Base-by-base conservation (phyloP, 164 flowering plant species). In the Dillenia turbinata region DNA sequence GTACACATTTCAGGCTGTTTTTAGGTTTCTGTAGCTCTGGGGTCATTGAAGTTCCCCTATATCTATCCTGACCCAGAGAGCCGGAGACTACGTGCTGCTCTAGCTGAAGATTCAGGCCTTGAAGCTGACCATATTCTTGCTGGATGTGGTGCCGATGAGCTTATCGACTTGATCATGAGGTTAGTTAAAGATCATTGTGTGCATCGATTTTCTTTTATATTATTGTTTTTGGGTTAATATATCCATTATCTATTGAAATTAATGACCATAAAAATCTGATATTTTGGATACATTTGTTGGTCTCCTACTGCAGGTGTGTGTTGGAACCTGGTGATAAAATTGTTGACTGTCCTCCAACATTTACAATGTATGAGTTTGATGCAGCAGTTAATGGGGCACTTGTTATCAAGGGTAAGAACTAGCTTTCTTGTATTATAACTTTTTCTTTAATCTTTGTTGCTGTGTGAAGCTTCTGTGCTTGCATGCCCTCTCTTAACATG, bases 321-420 rank as follows among this genome's bases (percentile, higher is more conserved):
- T 83, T 95, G 66, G 99, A 95, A 57, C 97, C 98, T 60, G 96
- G 97, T 65, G 98, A 95, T 77, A 95, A 88, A 67, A 92, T 95
- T 71, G 81, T 92, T 43, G 99, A 95, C 77, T 95, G 99, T 59
- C 99, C 99, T 61, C 99, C 99, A 33, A 95, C 99, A 50, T 95
- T 95, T 72, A 88, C 99, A n/a, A 95, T 95, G 99, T 95, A 95
- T 73, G 97, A 79, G 74, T 92, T 95, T 77, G 99, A 95, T 82
- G 99, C 99, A 65, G 92, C 88, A 33, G 97, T 95, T 50, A 95
- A 95, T 82, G 94, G 82, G 17, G 99, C 99, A 50, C 66, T 53
- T 56, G 97, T 95, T 26, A 67, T 90, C 24, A 92, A 92, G 73
- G 98, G 99, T 89, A 77, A 26, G 40, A 9, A 15, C 11, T 46